Base-by-base conservation (phyloP, 2,329 filamentous ascomycete genomes). In the Parasarocladium wereldwijsianum region DNA sequence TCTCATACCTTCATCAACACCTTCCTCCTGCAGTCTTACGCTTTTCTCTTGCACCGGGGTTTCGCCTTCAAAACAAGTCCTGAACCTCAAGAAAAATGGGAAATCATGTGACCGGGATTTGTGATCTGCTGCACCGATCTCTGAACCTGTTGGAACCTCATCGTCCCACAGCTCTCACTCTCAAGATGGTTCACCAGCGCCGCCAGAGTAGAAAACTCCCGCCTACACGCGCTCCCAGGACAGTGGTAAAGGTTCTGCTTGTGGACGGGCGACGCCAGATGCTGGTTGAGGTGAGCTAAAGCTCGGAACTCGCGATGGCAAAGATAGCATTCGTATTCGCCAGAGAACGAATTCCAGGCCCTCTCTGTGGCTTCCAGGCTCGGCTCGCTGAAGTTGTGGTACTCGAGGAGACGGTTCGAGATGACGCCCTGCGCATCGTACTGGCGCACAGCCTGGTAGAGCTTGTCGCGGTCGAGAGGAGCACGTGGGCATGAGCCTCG, bases 401-500 rank as follows among this genome's bases (percentile, higher is more conserved):
- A 26, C 9, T 15, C 25, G 5, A 26, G 25, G 6, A 26, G 25
- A 13, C 17, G 16, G 13, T 17, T 26, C 5, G 25, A 16, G 5
- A 26, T 9, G 12, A 26, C 25, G 9, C 64, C 58, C 4, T 51
- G 23, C 0, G 56, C 54, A 34, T 76, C 70, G 2, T 54, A 50
- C 10, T 41, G 34, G 3, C 57, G 55, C 6, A 75, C 46, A 8
- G 56, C 42, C 0, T 42, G 36, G 43, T 63, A 62, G 4, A 76
- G 52, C 3, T 37, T 45, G 8, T 67, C 57, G 8, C 64, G 61
- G 40, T 65, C 58, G 2, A 73, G 24, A 0, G 43, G 48, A 15
- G 65, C 63, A 0, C 45, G 44, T 0, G 57, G 56, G 30, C 72
- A 78, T 1, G 53, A 46, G n/a, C 63, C 62, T 1, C 40, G 47